Conservation (phyloP, 2,329 filamentous ascomycete genomes). For the Xylariaceae sp. region DNA sequence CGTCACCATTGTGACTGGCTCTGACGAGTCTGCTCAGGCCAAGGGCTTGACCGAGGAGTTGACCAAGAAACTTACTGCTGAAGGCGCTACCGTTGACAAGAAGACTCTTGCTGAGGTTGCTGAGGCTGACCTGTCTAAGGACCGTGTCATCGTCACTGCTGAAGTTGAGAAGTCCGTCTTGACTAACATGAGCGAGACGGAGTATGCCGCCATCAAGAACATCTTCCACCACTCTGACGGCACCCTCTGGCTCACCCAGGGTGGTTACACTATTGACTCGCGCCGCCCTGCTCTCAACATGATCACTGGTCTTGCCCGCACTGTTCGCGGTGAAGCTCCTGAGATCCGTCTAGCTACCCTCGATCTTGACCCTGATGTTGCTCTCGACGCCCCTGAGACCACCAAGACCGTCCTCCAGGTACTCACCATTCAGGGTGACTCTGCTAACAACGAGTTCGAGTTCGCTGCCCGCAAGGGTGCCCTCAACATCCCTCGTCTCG, state of each 20-base stretch:
- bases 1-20: conserved; percentile 23
- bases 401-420: conserved; percentile 32
- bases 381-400: conserved; percentile 27
- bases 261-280: conserved; percentile 24
- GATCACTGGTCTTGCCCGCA: conserved; percentile 42
- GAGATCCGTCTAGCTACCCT: conserved; percentile 42
- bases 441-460: conserved; percentile 23
- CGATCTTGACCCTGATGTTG: conserved; percentile 39
- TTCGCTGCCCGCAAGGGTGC: conserved; percentile 25
- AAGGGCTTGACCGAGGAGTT: conserved; percentile 20
- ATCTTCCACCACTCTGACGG: conserved; percentile 25
- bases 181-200: conserved; percentile 17
- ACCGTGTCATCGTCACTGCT: conserved; percentile 24
- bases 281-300: conserved; percentile 36
- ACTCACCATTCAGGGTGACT: conserved; percentile 23
- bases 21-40: conserved; percentile 16
- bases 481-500: conserved; percentile 22
- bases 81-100: conserved; percentile 20
- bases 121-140: conserved; percentile 20
- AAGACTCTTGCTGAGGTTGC: conserved; percentile 19
- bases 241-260: conserved; percentile 25
- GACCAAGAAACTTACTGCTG: conserved; percentile 18
- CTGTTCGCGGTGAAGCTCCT: conserved; percentile 43
- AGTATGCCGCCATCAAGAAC: conserved; percentile 25
- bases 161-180: conserved; percentile 29